Base-by-base conservation (phyloP, 2,329 filamentous ascomycete genomes). In the Pseudogymnoascus sp. region DNA sequence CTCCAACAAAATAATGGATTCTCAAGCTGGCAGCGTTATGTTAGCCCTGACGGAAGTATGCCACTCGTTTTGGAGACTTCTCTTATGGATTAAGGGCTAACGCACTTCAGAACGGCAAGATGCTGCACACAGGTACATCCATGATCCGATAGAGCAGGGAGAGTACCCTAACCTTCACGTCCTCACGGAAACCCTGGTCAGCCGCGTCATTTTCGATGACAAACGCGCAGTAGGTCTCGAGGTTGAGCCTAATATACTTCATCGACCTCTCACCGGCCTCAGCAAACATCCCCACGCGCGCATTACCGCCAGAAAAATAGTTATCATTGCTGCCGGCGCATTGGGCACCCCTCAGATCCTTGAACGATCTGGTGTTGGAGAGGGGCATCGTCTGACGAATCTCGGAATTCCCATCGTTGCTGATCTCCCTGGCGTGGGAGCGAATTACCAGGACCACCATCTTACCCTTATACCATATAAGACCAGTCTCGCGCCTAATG, bases 331-430 rank as follows among this genome's bases (percentile, higher is more conserved):
- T 16, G 72, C 73, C n/a, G 72, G 72, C 38, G 72, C 72, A 35
- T 68, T 70, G 8, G 75, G 75, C 7, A 72, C 69, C 14, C 69
- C 71, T 29, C 71, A 70, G 38, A 76, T 88, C 1, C 78, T 89
- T 0, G 84, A 88, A 69, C 75, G 85, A 19, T 88, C 85, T 0
- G 86, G 86, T 6, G 68, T 89, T 1, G 84, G 83, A n/a, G 75
- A 77, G 49, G 73, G 76, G 0, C 74, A 78, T 1, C 67, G 84
- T 5, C 76, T 87, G 1, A 69, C 77, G 43, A 73, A 72, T 16
- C 76, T 78, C 0, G 78, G 76, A 0, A 77, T 86, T 2, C 74
- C 78, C 1, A 68, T 80, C 2, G 68, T 80, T 1, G 73, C 77
- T 2, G 74, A 81, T 55, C 69, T 83, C 1, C 78, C 79, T 0